phyloP scores from a whole-genome alignment of 2,329 filamentous ascomycete genomes.

The Chaetomium sp. region DNA sequence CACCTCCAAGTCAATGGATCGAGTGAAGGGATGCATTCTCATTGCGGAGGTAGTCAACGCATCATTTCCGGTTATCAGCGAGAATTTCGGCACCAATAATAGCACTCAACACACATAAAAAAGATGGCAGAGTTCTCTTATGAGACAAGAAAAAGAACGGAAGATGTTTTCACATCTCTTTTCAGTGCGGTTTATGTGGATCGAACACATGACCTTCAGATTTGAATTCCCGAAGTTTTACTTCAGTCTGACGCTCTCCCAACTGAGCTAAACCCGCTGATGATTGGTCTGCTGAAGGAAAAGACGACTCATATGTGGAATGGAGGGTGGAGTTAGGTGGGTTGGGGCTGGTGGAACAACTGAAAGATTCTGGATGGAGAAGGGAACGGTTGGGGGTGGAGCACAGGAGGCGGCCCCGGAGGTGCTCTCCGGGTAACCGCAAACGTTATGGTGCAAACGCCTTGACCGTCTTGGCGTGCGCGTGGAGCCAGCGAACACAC shows the following conservation, averaged over 20 bases:
- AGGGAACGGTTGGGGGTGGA: not conserved
- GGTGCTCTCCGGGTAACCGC: not conserved
- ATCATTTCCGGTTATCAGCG: not conserved
- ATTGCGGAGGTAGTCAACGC: not conserved
- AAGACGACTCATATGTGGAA: not conserved
- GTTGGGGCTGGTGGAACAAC: not conserved
- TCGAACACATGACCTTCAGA: constrained; percentile 33
- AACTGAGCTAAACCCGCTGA: constrained; percentile 33
- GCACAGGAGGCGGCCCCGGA: not conserved
- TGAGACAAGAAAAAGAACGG: not conserved
- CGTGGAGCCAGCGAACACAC: too few species aligned
- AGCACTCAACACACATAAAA: too few species aligned
- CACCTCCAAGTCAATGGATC: not conserved
- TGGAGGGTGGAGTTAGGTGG: not conserved
- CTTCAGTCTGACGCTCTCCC: constrained; percentile 34
- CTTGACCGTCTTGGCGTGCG: too few species aligned
- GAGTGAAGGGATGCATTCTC: too few species aligned
- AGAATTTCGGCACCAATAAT: not conserved
- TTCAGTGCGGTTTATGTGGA: constrained; percentile 31
- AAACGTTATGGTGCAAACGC: too few species aligned
- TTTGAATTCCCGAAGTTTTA: constrained; percentile 26
- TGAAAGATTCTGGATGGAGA: not conserved
- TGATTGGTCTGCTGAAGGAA: not conserved
- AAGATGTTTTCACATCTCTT: not conserved
- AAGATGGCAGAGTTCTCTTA: not conserved